Evolutionary conservation across 2,329 filamentous ascomycete species (phyloP).

Genomic region (Aureobasidium sp.): DNA sequence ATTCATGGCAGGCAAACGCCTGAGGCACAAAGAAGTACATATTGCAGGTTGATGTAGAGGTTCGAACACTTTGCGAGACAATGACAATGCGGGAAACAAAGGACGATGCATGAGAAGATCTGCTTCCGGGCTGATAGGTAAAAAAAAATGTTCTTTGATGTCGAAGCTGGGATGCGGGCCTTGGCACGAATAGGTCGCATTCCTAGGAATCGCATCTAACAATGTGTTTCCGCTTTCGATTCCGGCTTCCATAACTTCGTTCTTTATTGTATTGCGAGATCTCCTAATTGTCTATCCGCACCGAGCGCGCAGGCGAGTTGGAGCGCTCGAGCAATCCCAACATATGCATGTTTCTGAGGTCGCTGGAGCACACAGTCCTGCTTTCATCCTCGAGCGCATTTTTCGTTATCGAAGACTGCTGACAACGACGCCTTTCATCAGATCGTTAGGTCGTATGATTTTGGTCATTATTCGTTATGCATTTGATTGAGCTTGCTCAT

Average conservation of each 20-base stretch:
- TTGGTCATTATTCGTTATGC: not conserved
- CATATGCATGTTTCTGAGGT: too few species aligned
- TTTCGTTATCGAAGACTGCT: not conserved
- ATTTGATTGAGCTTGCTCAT: conserved; percentile 31
- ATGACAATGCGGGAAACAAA: conserved; percentile 1
- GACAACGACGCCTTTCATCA: not conserved
- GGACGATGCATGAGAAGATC: not conserved
- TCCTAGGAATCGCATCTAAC: not conserved
- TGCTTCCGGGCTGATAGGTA: not conserved
- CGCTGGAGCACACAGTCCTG: not conserved
- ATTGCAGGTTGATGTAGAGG: not conserved
- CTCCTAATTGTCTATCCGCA: not conserved
- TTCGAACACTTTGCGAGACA: not conserved
- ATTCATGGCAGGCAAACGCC: conserved; percentile 1
- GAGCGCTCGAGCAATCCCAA: too few species aligned
- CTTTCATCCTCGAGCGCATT: not conserved
- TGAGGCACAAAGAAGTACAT: conserved; percentile 11
- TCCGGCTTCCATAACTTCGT: too few species aligned
- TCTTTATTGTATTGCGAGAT: not conserved
- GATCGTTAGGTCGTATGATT: not conserved
- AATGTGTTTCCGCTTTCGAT: not conserved
- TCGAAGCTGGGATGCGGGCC: not conserved
- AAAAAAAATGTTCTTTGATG: not conserved
- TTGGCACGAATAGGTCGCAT: not conserved
- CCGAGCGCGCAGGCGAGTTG: not conserved